Base-by-base conservation (phyloP, 495 filamentous ascomycete genomes). In the Trypethelium eluteriae region DNA sequence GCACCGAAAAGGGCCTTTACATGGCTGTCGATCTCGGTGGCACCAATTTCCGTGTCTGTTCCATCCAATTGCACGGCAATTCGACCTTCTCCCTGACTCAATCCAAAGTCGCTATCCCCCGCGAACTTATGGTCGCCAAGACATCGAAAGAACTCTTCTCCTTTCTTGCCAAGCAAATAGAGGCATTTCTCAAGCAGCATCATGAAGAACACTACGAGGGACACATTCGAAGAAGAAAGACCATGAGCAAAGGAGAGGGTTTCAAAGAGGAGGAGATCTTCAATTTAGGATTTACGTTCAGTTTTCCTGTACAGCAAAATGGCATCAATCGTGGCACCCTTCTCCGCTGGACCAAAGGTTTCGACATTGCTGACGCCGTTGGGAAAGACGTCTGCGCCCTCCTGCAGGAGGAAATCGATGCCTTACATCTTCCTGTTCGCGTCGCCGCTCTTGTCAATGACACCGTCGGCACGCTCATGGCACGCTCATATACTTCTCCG, bases 11-110 rank as follows among this genome's bases (percentile, higher is more conserved):
- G 92, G 94, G 94, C 36, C 80, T 97, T 18, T 98, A 96, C 76
- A 85, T 98, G 77, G 94, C 95, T 32, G 94, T 98, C 53, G 94
- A 98, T 71, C 84, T 98, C 18, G 94, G 94, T 62, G 94, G 94
- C 70, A 98, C 94, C 68, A 98, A 98, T 76, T 96, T 98, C 79
- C 89, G 94, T 68, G 95, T 98, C 70, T 98, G 94, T 79, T 96
- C 92, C 5, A 88, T 98, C 72, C 82, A 92, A 64, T 80, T 98
- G 46, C 90, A 95, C 72, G 94, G 94, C 70, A 89, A 98, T 77
- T 89, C 85, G 66, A 98, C 91, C 41, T 98, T 96, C 82, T 88
- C 85, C 73, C 84, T 98, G 69, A 92, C 88, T 49, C 93, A 91
- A 78, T 90, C 86, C 73, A 98, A 98, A 79, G 89, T 95, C 61